Conservation (phyloP, 306 rosid genomes). For the Neltuma alba region DNA sequence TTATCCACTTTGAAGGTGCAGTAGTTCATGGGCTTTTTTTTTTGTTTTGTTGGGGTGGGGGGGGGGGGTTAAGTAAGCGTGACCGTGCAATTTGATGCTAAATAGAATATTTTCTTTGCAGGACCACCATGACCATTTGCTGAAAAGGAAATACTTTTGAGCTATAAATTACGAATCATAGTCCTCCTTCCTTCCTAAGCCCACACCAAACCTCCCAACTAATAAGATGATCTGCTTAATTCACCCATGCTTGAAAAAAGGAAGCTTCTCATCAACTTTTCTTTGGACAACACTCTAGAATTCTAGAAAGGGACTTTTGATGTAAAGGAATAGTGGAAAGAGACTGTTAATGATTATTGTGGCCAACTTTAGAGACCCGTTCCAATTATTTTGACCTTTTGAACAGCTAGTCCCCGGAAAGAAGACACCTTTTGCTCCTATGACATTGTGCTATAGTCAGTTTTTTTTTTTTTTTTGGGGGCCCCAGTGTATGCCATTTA, state of each 20-base stretch:
- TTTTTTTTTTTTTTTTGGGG: not conserved
- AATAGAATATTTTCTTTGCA: not conserved
- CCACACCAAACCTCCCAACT: not conserved
- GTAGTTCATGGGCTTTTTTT: too few relatives aligned
- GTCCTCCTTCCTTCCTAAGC: not conserved
- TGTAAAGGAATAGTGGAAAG: not conserved
- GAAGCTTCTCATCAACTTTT: not conserved
- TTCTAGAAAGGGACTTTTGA: not conserved
- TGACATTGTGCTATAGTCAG: not conserved
- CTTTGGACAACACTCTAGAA: not conserved
- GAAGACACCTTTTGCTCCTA: not conserved
- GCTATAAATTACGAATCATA: not conserved
- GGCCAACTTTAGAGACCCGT: not conserved
- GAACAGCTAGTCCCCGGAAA: not conserved
- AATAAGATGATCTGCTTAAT: not conserved
- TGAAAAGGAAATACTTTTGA: not conserved
- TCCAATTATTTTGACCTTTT: not conserved
- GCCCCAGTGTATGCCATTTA: not conserved
- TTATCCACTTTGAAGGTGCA: not conserved
- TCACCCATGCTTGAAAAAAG: not conserved
- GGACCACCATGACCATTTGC: not conserved
- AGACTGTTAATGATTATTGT: not conserved
- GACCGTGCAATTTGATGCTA: not conserved
- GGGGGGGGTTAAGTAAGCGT: too few relatives aligned
- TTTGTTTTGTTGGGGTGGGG: too few relatives aligned